phyloP scores from a whole-genome alignment of 2,329 filamentous ascomycete species.

The Ophiosphaerella korrae region DNA sequence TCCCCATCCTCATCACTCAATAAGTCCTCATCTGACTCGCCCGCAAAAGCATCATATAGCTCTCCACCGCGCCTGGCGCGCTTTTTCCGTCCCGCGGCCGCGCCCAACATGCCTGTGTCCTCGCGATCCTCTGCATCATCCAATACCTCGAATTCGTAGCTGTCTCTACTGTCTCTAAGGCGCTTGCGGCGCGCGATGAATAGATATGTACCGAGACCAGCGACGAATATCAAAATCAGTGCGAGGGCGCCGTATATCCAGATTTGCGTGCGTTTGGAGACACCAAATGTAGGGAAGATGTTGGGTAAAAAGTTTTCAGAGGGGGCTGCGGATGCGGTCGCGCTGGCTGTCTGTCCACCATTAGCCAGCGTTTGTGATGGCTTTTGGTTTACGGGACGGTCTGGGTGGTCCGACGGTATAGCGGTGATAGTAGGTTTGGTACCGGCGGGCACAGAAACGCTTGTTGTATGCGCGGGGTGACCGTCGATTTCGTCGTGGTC shows the following conservation, averaged over 20 bases:
- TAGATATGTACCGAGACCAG: slow-evolving; percentile 79
- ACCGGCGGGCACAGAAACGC: slow-evolving; percentile 52
- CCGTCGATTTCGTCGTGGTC: slow-evolving; percentile 71
- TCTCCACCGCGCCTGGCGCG: slow-evolving; percentile 75
- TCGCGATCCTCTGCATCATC: slow-evolving; percentile 74
- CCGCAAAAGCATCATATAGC: slow-evolving; percentile 96
- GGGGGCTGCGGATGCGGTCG: slow-evolving; percentile 25
- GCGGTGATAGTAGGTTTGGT: slow-evolving; percentile 51
- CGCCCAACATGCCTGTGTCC: slow-evolving; percentile 56
- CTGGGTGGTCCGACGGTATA: slow-evolving; percentile 54
- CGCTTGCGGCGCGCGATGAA: slow-evolving; percentile 78
- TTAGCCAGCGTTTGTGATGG: slow-evolving; percentile 45
- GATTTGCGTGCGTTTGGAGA: slow-evolving; percentile 81
- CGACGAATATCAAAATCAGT: slow-evolving; percentile 86
- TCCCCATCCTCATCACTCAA: slow-evolving; percentile 52
- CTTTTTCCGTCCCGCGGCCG: slow-evolving; percentile 44
- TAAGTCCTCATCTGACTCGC: slow-evolving; percentile 79
- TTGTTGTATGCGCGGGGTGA: slow-evolving; percentile 65
- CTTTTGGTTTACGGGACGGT: slow-evolving; percentile 65
- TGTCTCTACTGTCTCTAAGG: slow-evolving; percentile 74
- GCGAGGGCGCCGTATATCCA: slow-evolving; percentile 91
- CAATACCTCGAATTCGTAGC: slow-evolving; percentile 93
- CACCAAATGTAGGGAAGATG: slow-evolving; percentile 87
- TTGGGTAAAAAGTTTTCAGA: slow-evolving; percentile 71
- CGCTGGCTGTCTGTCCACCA: slow-evolving; percentile 27